These are phyloP conservation scores for Dacryopinax primogenitus DNA, from an alignment of 768 basidiomycete genomes.

Conservation along the genomic window DNA sequence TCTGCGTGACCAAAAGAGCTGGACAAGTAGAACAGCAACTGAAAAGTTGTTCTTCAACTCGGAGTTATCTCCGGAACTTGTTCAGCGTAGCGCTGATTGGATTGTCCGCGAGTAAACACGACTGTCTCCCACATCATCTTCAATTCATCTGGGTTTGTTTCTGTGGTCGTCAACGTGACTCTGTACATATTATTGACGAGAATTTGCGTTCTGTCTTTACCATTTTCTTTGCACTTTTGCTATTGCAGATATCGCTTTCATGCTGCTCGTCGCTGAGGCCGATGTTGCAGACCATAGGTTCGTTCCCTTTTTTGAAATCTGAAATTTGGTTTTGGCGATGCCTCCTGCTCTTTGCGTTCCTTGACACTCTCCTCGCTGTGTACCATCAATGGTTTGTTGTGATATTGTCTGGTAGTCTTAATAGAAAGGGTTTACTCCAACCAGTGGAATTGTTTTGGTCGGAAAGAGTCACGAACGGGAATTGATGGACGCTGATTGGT, in stretches of 20 bases:
- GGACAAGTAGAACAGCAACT: slow-evolving; percentile 82
- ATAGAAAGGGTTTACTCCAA: neutral
- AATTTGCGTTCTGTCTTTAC: neutral
- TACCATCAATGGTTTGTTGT: slow-evolving; percentile 4
- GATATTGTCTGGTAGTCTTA: slow-evolving; percentile 7
- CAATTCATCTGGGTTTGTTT: neutral
- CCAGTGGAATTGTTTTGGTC: neutral
- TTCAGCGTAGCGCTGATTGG: slow-evolving; percentile 76
- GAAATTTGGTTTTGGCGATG: neutral
- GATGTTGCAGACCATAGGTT: neutral
- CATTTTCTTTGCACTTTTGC: neutral
- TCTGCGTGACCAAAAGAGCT: slow-evolving; percentile 86
- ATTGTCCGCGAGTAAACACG: slow-evolving; percentile 49
- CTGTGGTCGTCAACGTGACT: slow-evolving; percentile 1
- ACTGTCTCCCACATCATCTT: neutral
- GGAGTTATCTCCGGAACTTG: slow-evolving; percentile 80
- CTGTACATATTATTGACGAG: slow-evolving; percentile 4
- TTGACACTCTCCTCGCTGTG: no score
- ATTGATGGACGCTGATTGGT: slow-evolving; percentile 1
- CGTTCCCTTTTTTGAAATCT: slow-evolving; percentile 2
- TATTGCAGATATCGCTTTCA: neutral
- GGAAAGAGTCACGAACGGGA: neutral
- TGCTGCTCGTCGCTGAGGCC: neutral
- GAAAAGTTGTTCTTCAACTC: slow-evolving; percentile 88
- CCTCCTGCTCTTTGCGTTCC: neutral